These are phyloP conservation scores for Skeletonema menzelii DNA, from an alignment of 108 stramenopile species.

Conservation along the genomic window DNA sequence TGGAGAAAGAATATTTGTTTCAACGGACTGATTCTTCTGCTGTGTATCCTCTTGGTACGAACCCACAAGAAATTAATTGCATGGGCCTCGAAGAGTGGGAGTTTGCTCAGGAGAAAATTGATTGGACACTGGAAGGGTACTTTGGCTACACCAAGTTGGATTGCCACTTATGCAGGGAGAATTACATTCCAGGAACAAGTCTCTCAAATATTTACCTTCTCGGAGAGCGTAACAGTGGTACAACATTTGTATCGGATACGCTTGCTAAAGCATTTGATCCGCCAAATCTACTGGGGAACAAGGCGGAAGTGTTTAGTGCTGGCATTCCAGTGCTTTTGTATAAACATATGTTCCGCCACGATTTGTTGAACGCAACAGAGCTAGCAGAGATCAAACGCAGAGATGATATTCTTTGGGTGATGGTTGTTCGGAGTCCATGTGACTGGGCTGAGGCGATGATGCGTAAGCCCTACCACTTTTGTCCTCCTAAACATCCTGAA, in stretches of 20 bases:
- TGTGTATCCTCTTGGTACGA: slow-evolving; percentile 1
- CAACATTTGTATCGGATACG: slow-evolving; percentile 42
- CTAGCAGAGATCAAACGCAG: slow-evolving; percentile 28
- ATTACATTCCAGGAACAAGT: neutral
- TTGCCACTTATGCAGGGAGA: slow-evolving; percentile 34
- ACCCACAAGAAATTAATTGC: slow-evolving; percentile 12
- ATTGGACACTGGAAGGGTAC: slow-evolving; percentile 41
- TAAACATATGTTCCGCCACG: slow-evolving; percentile 54
- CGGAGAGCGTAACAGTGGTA: slow-evolving; percentile 43
- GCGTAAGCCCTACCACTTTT: slow-evolving; percentile 48
- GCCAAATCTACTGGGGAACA: slow-evolving; percentile 30
- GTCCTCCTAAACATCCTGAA: slow-evolving; percentile 39
- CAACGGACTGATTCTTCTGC: neutral
- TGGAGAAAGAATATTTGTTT: slow-evolving; percentile 45
- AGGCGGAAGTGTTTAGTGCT: slow-evolving; percentile 28
- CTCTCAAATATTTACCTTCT: slow-evolving; percentile 35
- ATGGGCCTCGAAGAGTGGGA: slow-evolving; percentile 32
- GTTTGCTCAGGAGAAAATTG: slow-evolving; percentile 36
- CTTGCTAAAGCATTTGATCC: slow-evolving; percentile 43
- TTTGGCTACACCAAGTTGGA: slow-evolving; percentile 47
- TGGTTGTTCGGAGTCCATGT: slow-evolving; percentile 52
- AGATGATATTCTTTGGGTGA: slow-evolving; percentile 45
- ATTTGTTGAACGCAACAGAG: slow-evolving; percentile 40
- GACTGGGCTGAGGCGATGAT: slow-evolving; percentile 54
- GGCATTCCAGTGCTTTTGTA: slow-evolving; percentile 44